A percentile compares a stretch with the other conserved stretches of the same genome.
These are phyloP conservation scores for Hordeum marinum DNA, from an alignment of 176 grass and related monocot species.

Conservation along the genomic window DNA sequence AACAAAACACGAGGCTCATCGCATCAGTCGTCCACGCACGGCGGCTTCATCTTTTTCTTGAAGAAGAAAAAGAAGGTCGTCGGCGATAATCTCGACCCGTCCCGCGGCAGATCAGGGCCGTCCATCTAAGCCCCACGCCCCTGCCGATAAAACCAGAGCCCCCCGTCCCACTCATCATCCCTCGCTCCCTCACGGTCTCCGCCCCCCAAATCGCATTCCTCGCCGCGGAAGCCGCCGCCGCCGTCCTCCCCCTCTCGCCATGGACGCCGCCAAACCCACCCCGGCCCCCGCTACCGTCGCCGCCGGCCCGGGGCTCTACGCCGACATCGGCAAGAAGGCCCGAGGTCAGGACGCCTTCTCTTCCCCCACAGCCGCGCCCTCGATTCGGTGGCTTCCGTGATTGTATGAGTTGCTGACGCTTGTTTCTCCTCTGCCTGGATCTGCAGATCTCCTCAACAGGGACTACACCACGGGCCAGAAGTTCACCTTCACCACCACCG, in stretches of 20 bases:
- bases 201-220: conserved; percentile 6
- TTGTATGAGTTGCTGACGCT: not conserved
- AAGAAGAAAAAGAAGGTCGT: conserved; percentile 32
- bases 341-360: conserved; percentile 22
- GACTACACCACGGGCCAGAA: conserved; percentile 61
- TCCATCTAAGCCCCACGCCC: not conserved
- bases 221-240: not conserved
- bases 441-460: conserved; percentile 64
- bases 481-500: conserved; percentile 58
- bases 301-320: conserved; percentile 52
- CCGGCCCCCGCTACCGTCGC: not conserved
- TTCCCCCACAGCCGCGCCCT: not conserved
- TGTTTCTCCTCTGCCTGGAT: not conserved
- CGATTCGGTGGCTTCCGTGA: not conserved
- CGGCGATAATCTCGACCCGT: not conserved
- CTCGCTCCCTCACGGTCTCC: not conserved
- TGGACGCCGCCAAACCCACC: not conserved
- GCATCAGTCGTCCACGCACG: not conserved
- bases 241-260: not conserved
- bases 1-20: too few species aligned
- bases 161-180: not conserved
- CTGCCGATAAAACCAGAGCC: conserved; percentile 18
- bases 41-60: conserved; percentile 24
- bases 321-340: conserved; percentile 60
- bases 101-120: not conserved